Evolutionary conservation across 1,284 basidiomycete genomes (phyloP).

Genomic region (Ustilago sp.): DNA sequence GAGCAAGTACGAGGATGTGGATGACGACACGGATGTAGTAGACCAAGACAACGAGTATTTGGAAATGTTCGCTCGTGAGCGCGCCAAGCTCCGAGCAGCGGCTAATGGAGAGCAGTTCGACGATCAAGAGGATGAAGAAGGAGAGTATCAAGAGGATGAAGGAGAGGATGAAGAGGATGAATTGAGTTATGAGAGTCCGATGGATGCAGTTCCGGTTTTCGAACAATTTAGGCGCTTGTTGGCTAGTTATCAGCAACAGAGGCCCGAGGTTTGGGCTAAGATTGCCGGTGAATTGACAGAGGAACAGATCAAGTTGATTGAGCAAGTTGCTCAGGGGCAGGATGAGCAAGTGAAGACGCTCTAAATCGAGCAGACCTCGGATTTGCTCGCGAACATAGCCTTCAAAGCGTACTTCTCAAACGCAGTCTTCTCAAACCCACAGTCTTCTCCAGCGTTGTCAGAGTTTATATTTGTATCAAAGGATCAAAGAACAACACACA

Average conservation of each 20-base stretch:
- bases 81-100: constrained; percentile 56
- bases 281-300: constrained; percentile 34
- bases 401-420: no score
- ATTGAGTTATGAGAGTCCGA: constrained; percentile 60
- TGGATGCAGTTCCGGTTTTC: constrained; percentile 59
- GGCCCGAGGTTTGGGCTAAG: constrained; percentile 43
- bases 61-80: constrained; percentile 65
- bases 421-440: no score
- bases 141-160: constrained; percentile 43
- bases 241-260: constrained; percentile 44
- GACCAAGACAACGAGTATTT: constrained; percentile 69
- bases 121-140: constrained; percentile 55
- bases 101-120: constrained; percentile 49
- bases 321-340: constrained; percentile 32
- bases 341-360: constrained; percentile 48
- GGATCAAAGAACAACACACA: no score
- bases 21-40: constrained; percentile 64
- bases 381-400: no score
- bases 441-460: no score
- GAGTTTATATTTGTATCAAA: no score
- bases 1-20: constrained; percentile 48
- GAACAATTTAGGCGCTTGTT: constrained; percentile 59
- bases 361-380: not conserved
- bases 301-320: constrained; percentile 52
- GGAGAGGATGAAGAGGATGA: constrained; percentile 64